Evolutionary conservation across 2,329 filamentous ascomycete genomes (phyloP), one percentile per base, ranked within the genome.

Genomic region (Alternaria atra): DNA sequence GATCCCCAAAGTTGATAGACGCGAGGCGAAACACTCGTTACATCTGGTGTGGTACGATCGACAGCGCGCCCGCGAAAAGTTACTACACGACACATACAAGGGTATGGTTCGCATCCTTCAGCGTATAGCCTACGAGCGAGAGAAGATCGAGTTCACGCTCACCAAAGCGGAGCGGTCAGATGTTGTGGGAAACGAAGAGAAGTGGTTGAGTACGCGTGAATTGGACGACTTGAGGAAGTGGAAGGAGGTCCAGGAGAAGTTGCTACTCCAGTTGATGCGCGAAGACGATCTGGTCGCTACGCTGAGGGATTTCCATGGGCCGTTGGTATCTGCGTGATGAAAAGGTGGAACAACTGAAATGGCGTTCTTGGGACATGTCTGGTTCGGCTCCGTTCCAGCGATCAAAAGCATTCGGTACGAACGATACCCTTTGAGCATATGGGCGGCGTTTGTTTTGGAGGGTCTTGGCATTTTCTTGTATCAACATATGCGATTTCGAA

Each of bases 21-120:
- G 93, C 34, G 87, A 91, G 70, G 92, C 94, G 0, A 91, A 90
- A 64, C 89, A 93, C 53, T 97, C 93, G 0, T 86, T 97, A 25
- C 98, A 94, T 77, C 87, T 98, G 57, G 97, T 94, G 90, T 97
- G 89, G 83, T 97, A 93, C 78, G 94, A 98, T 74, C 83, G 86
- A 10, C 88, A 93, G 46, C 87, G 91, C 47, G 90, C 91, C 6
- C 83, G 89, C 50, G 84, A 86, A 20, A 86, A 90, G 62, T 81
- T 97, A 1, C 80, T 97, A 10, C 90, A 97, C 64, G 90, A 92
- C 61, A 87, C 91, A 0, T 98, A 97, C 83, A 97, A 97, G 78
- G 87, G 90, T 29, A 97, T 98, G 91, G 86, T 93, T 15, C 88
- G 94, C 58, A 91, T 91, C 64, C 78, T 97, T 50, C 92, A 97